Evolutionary conservation across 1,284 basidiomycete species (phyloP).

Genomic region (Volvariella volvacea): DNA sequence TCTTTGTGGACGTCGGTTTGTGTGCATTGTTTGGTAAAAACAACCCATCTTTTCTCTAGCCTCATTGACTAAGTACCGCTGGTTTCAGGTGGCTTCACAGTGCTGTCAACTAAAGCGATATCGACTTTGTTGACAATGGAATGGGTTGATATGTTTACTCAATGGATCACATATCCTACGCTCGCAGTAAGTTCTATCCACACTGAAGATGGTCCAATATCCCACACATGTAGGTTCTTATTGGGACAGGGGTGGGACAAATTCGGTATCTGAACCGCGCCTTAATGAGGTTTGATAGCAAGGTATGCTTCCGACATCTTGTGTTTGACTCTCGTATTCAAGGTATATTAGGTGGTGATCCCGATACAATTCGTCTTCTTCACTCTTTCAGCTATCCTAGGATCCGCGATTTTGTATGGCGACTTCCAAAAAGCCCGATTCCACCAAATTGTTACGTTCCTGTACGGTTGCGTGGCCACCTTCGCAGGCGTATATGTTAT

Average conservation of each 20-base stretch:
- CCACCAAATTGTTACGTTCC: constrained; percentile 80
- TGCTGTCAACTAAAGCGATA: constrained; percentile 89
- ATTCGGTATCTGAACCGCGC: constrained; percentile 89
- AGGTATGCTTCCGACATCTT: constrained; percentile 36
- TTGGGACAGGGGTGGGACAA: constrained; percentile 81
- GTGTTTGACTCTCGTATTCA: background rate
- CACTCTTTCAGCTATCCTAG: constrained; percentile 83
- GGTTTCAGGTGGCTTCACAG: constrained; percentile 90
- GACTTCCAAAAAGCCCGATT: constrained; percentile 82
- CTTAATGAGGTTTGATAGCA: constrained; percentile 83
- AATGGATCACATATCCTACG: constrained; percentile 77
- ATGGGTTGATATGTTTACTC: constrained; percentile 68
- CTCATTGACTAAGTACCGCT: background rate
- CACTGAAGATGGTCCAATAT: background rate
- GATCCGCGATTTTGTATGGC: constrained; percentile 89
- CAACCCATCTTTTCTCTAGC: constrained; percentile 3
- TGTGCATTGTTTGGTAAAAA: constrained; percentile 78
- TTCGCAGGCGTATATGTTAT: constrained; percentile 85
- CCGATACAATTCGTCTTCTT: constrained; percentile 94
- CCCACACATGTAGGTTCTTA: constrained; percentile 47
- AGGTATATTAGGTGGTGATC: constrained; percentile 63
- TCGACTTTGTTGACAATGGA: constrained; percentile 78
- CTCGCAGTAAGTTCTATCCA: constrained; percentile 39
- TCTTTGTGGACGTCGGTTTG: constrained; percentile 83
- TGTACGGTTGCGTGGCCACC: constrained; percentile 78